Evolutionary conservation across 495 filamentous ascomycete genomes (phyloP).

Genomic region (Penicillium desertorum): DNA sequence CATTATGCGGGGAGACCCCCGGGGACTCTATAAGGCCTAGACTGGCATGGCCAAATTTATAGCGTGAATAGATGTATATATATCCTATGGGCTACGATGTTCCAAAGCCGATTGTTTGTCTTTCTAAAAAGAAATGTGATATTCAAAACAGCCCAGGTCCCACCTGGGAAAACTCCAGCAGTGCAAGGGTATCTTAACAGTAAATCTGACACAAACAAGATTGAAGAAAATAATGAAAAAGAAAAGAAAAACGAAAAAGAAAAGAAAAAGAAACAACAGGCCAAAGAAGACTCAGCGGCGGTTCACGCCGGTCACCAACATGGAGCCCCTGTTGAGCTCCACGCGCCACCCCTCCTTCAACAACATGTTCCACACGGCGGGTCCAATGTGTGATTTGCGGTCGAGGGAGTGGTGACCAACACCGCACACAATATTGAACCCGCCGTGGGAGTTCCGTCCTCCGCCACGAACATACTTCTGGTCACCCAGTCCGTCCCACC

Average conservation of each 20-base stretch:
- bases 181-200: slow-evolving; percentile 13
- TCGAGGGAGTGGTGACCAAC: slow-evolving; percentile 74
- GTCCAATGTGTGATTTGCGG: slow-evolving; percentile 71
- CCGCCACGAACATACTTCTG: slow-evolving; percentile 48
- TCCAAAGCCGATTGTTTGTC: too few species aligned
- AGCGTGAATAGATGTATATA: background rate
- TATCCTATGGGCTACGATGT: too few species aligned
- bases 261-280: background rate
- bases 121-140: background rate
- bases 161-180: slow-evolving; percentile 12
- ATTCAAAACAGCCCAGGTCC: background rate
- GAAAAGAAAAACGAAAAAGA: background rate
- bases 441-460: slow-evolving; percentile 41
- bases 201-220: background rate
- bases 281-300: slow-evolving; percentile 19
- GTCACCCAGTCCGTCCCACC: slow-evolving; percentile 78
- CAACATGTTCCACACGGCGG: slow-evolving; percentile 76
- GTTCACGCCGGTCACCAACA: slow-evolving; percentile 60
- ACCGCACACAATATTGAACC: slow-evolving; percentile 78
- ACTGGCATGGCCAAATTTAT: background rate
- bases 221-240: slow-evolving; percentile 3
- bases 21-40: slow-evolving; percentile 4
- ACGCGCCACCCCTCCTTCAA: slow-evolving; percentile 80
- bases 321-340: slow-evolving; percentile 62
- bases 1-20: slow-evolving; percentile 27